A percentile compares a stretch with the other conserved stretches of the same genome.
phyloP scores from a whole-genome alignment of 2,329 filamentous ascomycete species.

The Neonectria magnoliae region DNA sequence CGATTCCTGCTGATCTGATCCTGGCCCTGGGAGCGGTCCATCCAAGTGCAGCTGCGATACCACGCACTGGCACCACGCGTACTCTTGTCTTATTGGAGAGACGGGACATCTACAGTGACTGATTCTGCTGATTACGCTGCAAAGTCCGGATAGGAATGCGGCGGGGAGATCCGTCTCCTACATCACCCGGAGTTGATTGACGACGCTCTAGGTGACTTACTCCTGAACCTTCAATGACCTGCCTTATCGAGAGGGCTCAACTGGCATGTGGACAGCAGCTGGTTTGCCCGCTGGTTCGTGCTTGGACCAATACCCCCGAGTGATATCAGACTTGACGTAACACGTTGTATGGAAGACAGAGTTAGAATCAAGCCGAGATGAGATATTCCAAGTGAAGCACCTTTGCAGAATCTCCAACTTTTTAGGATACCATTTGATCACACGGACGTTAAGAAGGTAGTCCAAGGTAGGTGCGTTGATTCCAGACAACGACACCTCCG shows the following conservation, averaged over 20 bases:
- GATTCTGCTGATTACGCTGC: not conserved
- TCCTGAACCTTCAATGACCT: not conserved
- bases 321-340: too few relatives aligned
- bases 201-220: too few relatives aligned
- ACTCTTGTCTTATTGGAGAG: not conserved
- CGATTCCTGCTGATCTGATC: not conserved
- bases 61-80: not conserved
- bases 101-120: not conserved
- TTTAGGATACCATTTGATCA: too few relatives aligned
- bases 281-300: not conserved
- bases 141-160: not conserved
- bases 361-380: too few relatives aligned
- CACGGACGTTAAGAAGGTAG: too few relatives aligned
- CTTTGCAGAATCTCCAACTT: too few relatives aligned
- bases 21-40: not conserved
- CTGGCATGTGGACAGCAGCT: too few relatives aligned
- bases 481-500: not conserved
- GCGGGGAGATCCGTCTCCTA: slow-evolving; percentile 9
- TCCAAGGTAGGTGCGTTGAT: not conserved
- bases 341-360: too few relatives aligned
- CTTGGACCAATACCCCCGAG: too few relatives aligned
- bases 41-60: not conserved
- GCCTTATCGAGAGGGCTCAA: not conserved
- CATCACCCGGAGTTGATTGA: not conserved
- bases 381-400: too few relatives aligned